Evolutionary conservation across 1,284 basidiomycete species (phyloP).

Genomic region (Ceratorhiza oryzae-sativae): DNA sequence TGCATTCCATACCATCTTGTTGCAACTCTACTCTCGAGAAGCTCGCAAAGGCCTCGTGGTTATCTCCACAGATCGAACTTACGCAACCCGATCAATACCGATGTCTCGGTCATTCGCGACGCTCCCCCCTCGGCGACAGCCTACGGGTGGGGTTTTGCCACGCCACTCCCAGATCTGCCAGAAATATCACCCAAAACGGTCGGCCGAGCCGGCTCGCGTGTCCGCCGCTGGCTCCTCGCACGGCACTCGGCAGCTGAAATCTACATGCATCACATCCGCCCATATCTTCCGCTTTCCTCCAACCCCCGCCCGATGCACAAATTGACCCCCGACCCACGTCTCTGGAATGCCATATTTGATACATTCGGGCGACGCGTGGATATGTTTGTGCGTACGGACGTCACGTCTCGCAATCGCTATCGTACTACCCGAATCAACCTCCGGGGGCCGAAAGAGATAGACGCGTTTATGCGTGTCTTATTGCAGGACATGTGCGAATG

Average conservation of each 20-base stretch:
- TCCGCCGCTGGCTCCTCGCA: slow-evolving; percentile 47
- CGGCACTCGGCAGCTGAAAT: slow-evolving; percentile 41
- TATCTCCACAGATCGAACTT: neutral
- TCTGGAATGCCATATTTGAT: slow-evolving; percentile 69
- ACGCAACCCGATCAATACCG: neutral
- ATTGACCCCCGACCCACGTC: slow-evolving; percentile 61
- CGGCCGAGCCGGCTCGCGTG: slow-evolving; percentile 42
- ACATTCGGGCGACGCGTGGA: slow-evolving; percentile 55
- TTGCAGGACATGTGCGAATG: slow-evolving; percentile 24
- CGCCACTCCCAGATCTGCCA: slow-evolving; percentile 44
- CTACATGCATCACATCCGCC: slow-evolving; percentile 27
- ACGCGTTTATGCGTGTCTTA: slow-evolving; percentile 19
- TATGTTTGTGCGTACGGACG: slow-evolving; percentile 43
- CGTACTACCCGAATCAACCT: neutral
- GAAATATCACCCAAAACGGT: slow-evolving; percentile 5
- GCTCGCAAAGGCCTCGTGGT: slow-evolving; percentile 42
- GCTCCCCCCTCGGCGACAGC: neutral
- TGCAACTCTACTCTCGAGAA: slow-evolving; percentile 62
- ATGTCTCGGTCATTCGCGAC: neutral
- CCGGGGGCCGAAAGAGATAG: neutral
- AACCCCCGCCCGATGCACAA: slow-evolving; percentile 48
- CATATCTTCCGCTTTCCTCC: slow-evolving; percentile 8
- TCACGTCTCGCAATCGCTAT: neutral
- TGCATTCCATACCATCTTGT: slow-evolving; percentile 73
- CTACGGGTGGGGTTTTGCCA: slow-evolving; percentile 50